Base-by-base conservation (phyloP, 2,329 filamentous ascomycete species). In the Stagonosporopsis tanaceti region DNA sequence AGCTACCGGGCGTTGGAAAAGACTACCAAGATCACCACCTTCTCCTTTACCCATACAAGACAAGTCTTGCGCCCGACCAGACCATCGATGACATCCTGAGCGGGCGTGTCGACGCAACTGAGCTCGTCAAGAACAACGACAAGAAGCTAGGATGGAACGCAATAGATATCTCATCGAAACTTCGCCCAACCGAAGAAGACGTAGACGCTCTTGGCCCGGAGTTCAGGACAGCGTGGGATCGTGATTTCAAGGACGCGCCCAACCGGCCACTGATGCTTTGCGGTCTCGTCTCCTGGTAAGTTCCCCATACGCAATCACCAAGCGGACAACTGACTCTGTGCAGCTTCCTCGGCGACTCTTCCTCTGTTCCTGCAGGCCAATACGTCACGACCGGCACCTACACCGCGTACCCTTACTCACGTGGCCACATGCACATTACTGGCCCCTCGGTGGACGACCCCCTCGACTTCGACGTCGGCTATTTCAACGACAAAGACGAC, bases 1-100 rank as follows among this genome's bases (percentile, higher is more conserved):
- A 88, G 59, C 81, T 87, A 1, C 82, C 83, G 0, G 85, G 87
- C 27, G 86, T 90, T 6, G 88, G 87, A 4, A 83, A 83, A 57
- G 87, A 89, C 71, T 80, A 90, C 17, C 80, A 87, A 48, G 88
- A 90, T 66, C 86, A 88, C 55, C 79, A 87, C 39, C 72, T 88
- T 1, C 59, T 84, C 0, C 64, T 84, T 0, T 85, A 83, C 55
- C 77, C 83, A 0, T 88, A 87, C 70, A 79, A 78, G 46, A 80
- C 81, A 1, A 77, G 69, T 12, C 68, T 85, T 0, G 67, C 68
- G 0, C 73, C 79, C 1, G 69, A 77, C 6, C 80, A 86, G 60
- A 86, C 84, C 38, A 63, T 87, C n/a, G 84, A 88, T 57, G 78
- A 76, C 1, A 76, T 87, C 7, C 66, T 84, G 0, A 78, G 79